These are phyloP conservation scores for Tetrapisispora arboricola DNA, from an alignment of 805 yeast genomes.

Conservation along the genomic window DNA sequence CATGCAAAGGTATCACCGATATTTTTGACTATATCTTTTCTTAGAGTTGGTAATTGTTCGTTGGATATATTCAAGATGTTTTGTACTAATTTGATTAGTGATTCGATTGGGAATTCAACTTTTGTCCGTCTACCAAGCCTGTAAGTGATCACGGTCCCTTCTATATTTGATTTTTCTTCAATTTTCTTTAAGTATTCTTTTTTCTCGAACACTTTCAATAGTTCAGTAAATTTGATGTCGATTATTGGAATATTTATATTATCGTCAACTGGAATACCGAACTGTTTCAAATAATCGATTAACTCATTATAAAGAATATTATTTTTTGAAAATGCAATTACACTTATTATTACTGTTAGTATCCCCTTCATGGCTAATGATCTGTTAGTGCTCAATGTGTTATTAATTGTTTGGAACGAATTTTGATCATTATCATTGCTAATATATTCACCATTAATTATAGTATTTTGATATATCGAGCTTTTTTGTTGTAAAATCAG, in stretches of 20 bases:
- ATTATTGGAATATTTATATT: slow-evolving; percentile 17
- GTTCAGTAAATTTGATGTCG: slow-evolving; percentile 14
- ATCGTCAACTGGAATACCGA: slow-evolving; percentile 24
- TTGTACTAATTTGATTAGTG: slow-evolving; percentile 14
- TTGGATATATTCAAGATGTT: slow-evolving; percentile 14
- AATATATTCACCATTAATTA: slow-evolving; percentile 14
- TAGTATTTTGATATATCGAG: slow-evolving; percentile 7
- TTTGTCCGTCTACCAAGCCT: slow-evolving; percentile 23
- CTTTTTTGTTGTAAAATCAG: slow-evolving; percentile 11
- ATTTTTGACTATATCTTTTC: slow-evolving; percentile 14
- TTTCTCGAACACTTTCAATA: slow-evolving; percentile 14
- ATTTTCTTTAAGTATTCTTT: slow-evolving; percentile 17
- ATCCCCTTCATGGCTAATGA: slow-evolving; percentile 19
- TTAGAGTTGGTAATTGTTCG: slow-evolving; percentile 10
- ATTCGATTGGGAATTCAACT: slow-evolving; percentile 17
- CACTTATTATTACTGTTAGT: slow-evolving; percentile 11
- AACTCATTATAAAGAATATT: slow-evolving; percentile 22
- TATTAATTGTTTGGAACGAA: slow-evolving; percentile 9
- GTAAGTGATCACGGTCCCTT: slow-evolving; percentile 15
- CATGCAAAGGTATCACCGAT: slow-evolving; percentile 21
- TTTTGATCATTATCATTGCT: slow-evolving; percentile 12
- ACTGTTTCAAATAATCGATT: slow-evolving; percentile 8
- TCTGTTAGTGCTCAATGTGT: slow-evolving; percentile 12
- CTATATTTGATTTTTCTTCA: slow-evolving; percentile 19
- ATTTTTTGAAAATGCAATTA: slow-evolving; percentile 22